A percentile compares a stretch with the other conserved stretches of the same genome.
Evolutionary conservation across 371 early-diverging fungal genomes (phyloP).

Genomic region (Syncephalastrum racemosum): DNA sequence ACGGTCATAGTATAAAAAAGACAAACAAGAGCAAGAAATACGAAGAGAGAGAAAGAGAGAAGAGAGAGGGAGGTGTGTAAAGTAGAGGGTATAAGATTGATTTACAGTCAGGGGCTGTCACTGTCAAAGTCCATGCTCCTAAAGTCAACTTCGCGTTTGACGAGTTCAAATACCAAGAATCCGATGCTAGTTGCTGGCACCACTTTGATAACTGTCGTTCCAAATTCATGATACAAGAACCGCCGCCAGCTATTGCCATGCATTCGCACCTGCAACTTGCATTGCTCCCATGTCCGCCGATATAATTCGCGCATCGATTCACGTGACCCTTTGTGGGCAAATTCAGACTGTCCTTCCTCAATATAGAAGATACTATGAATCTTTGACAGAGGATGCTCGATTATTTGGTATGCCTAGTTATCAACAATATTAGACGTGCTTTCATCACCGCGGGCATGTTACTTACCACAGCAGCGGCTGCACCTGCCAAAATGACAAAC

Average conservation of each 20-base stretch:
- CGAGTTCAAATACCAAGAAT: conserved; percentile 71
- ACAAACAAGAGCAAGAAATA: no score
- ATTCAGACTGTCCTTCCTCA: conserved; percentile 63
- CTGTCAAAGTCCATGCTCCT: conserved; percentile 36
- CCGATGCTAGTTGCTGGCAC: conserved; percentile 76
- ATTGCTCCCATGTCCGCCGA: conserved; percentile 54
- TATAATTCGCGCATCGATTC: conserved; percentile 46
- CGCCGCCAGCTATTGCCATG: conserved; percentile 54
- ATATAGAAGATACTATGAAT: conserved; percentile 70
- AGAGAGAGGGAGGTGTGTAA: no score
- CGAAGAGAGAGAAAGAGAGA: no score
- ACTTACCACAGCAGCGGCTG: conserved; percentile 63
- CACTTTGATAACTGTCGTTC: conserved; percentile 60
- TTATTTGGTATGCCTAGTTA: conserved; percentile 63
- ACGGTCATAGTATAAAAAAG: no score
- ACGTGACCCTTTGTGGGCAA: conserved; percentile 35
- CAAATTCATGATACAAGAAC: conserved; percentile 68
- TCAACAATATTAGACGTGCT: background rate
- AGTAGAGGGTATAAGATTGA: no score
- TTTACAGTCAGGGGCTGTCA: no score
- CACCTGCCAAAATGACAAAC: conserved; percentile 73
- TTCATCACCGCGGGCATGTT: background rate
- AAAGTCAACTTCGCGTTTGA: conserved; percentile 65
- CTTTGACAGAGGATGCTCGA: conserved; percentile 74
- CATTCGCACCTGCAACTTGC: conserved; percentile 41